Evolutionary conservation across 352 stramenopile species (phyloP), one percentile per base, ranked within the genome.

Genomic region (Bremia lactucae): DNA sequence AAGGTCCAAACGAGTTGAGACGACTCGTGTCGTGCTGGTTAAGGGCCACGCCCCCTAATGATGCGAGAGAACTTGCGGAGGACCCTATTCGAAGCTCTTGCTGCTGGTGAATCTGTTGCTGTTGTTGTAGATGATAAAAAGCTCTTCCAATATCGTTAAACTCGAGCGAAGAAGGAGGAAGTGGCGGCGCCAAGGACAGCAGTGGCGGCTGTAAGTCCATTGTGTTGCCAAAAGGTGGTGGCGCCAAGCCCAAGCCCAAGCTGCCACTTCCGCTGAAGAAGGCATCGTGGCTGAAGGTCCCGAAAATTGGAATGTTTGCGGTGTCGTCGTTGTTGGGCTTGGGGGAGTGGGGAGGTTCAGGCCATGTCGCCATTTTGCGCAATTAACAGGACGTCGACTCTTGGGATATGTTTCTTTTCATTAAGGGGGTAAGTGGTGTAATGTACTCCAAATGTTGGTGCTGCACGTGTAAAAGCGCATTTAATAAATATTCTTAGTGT

Each of bases 41-140:
- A 3, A 59, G 47, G 21, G 58, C 35, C 13, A 58, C 11, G n/a
- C 62, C 55, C 9, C 51, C 55, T 3, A 57, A 14, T 4, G 47
- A 52, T 9, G 57, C 36, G 18, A 56, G 31, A 25, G 55, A 55
- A 11, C 51, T 55, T 8, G 48, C 8, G 19, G 26, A 25, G 1
- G 42, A 50, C 35, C 44, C 41, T 31, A 44, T 47, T 15, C 24
- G 37, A 29, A 59, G 46, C 4, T 55, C 46, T 36, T 59, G 60
- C 2, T 62, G 60, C 15, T 68, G 64, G 20, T 74, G 60, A 4
- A 64, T 46, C 37, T 67, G 64, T 35, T 70, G 63, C 44, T 73
- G 63, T 14, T 67, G 56, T 40, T 75, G 65, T 1, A 72, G 41
- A 29, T 75, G 65, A 34, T 75, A 75, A 13, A 67, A 36, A 19